Conservation (phyloP, 129 eudicot species). For the Cynara cardunculus region DNA sequence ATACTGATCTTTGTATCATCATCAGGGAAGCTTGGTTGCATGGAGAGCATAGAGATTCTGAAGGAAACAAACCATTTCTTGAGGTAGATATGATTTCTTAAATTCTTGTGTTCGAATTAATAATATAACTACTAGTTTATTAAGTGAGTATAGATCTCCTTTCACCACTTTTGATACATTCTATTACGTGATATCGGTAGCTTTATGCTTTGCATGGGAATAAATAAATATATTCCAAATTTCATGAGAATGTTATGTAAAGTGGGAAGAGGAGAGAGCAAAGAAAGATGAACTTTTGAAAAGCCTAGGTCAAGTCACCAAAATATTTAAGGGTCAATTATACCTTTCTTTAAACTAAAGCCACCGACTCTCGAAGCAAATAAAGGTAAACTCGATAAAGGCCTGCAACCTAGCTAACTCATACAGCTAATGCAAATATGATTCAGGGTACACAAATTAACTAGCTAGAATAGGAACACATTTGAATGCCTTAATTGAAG, state of each 20-base stretch:
- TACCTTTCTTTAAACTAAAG: constrained; percentile 36
- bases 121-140: constrained; percentile 3
- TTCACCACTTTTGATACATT: constrained; percentile 35
- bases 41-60: constrained; percentile 59
- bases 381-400: neutral
- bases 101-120: neutral
- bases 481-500: neutral
- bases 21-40: constrained; percentile 95
- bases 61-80: constrained; percentile 53
- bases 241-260: constrained; percentile 40
- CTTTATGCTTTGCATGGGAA: constrained; percentile 46
- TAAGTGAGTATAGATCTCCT: constrained; percentile 23
- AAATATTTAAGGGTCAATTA: constrained; percentile 38
- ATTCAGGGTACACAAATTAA: neutral
- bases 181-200: constrained; percentile 25
- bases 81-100: constrained; percentile 52
- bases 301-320: constrained; percentile 46
- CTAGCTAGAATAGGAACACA: neutral
- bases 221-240: constrained; percentile 28
- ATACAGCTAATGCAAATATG: neutral
- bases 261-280: constrained; percentile 37
- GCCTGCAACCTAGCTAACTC: neutral
- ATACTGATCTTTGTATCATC: constrained; percentile 32
- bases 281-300: constrained; percentile 47
- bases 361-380: neutral